A percentile compares a stretch with the other conserved stretches of the same genome.
Evolutionary conservation across 169 alveolate species (phyloP).

Genomic region (Plasmodium relictum): DNA sequence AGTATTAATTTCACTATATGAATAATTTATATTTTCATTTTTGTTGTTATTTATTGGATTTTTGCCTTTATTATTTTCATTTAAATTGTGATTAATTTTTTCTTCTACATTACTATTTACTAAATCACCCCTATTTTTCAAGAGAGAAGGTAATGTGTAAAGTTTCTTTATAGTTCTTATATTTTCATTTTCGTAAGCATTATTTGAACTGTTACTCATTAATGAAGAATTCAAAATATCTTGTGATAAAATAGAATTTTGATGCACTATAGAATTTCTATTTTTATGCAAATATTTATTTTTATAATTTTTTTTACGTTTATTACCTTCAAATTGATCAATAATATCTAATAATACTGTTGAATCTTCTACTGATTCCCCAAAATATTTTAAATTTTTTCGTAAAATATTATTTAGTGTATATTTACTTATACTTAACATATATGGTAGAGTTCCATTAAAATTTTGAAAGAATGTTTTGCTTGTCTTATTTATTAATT

Average conservation of each 20-base stretch:
- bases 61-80: background rate
- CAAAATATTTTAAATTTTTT: conserved; percentile 1
- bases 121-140: conserved; percentile 16
- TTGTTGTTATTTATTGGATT: background rate
- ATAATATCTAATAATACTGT: conserved; percentile 10
- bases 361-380: background rate
- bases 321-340: background rate
- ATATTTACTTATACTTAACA: conserved; percentile 41
- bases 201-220: background rate
- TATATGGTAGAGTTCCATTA: conserved; percentile 31
- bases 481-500: conserved; percentile 30
- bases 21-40: background rate
- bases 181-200: background rate
- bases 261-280: background rate
- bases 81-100: background rate
- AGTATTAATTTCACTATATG: background rate
- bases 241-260: background rate
- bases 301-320: background rate
- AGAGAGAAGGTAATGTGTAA: conserved; percentile 48
- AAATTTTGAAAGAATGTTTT: conserved; percentile 37
- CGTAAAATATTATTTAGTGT: conserved; percentile 25
- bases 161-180: conserved; percentile 18
- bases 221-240: background rate
- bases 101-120: background rate
- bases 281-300: background rate